Evolutionary conservation across 805 yeast genomes (phyloP).

Genomic region (Saccharomyces kudriavzevii): DNA sequence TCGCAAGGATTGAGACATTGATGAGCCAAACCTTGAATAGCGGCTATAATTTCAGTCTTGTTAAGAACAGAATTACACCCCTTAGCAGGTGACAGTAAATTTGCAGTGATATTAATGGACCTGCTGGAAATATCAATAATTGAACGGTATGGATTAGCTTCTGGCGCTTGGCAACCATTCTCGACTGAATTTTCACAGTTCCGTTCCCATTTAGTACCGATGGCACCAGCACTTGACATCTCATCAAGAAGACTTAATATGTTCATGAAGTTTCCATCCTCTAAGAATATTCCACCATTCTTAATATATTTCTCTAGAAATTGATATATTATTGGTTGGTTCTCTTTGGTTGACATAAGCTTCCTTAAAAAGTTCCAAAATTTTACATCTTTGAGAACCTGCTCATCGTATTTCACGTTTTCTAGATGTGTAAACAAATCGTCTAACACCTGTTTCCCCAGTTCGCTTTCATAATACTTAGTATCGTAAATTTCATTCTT

Average conservation of each 20-base stretch:
- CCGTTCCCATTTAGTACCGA: conserved; percentile 67
- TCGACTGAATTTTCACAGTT: conserved; percentile 40
- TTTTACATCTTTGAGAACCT: conserved; percentile 40
- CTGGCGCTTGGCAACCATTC: conserved; percentile 33
- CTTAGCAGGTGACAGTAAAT: conserved; percentile 32
- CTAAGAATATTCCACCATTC: not conserved
- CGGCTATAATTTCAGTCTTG: conserved; percentile 37
- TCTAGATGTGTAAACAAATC: conserved; percentile 30
- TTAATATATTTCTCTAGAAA: not conserved
- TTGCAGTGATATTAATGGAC: conserved; percentile 52
- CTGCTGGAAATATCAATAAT: conserved; percentile 49
- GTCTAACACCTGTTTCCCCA: conserved; percentile 38
- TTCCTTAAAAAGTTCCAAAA: conserved; percentile 47
- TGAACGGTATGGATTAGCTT: conserved; percentile 41
- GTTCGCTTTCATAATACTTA: conserved; percentile 33
- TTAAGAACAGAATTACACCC: conserved; percentile 21
- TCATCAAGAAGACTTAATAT: conserved; percentile 65
- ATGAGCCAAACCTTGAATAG: conserved; percentile 72
- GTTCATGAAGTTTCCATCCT: conserved; percentile 47
- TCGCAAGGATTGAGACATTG: conserved; percentile 83
- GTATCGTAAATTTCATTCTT: conserved; percentile 24
- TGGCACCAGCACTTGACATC: conserved; percentile 67
- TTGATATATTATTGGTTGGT: not conserved
- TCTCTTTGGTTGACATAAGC: conserved; percentile 33
- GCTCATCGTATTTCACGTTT: conserved; percentile 9